These are phyloP conservation scores for Betula pendula DNA, from an alignment of 306 rosid species.

Conservation along the genomic window DNA sequence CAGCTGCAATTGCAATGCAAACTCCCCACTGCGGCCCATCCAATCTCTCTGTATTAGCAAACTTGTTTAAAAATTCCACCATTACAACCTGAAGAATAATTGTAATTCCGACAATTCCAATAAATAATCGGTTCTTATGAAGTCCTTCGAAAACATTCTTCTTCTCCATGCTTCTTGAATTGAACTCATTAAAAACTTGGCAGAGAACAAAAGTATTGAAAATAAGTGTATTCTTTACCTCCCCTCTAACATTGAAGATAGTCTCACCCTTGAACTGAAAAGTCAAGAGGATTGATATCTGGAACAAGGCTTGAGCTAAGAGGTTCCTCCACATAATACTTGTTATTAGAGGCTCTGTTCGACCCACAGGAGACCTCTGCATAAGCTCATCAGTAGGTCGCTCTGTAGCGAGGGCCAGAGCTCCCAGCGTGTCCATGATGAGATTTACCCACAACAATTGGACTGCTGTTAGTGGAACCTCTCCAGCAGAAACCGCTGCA, in stretches of 20 bases:
- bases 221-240: conserved; percentile 72
- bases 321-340: conserved; percentile 92
- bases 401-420: conserved; percentile 89
- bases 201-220: conserved; percentile 82
- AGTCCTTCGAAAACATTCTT: conserved; percentile 70
- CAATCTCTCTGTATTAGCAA: conserved; percentile 71
- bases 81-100: conserved; percentile 72
- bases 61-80: conserved; percentile 83
- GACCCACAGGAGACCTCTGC: conserved; percentile 72
- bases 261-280: conserved; percentile 71
- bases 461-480: conserved; percentile 84
- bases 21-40: conserved; percentile 63
- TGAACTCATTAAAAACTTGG: conserved; percentile 90
- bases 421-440: conserved; percentile 89
- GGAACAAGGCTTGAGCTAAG: conserved; percentile 69
- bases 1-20: conserved; percentile 56
- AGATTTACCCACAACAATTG: conserved; percentile 88
- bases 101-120: conserved; percentile 73
- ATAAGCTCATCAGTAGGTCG: conserved; percentile 76
- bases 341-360: conserved; percentile 80
- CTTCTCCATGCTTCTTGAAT: conserved; percentile 81
- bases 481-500: conserved; percentile 87
- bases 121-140: conserved; percentile 56
- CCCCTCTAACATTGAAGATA: conserved; percentile 47
- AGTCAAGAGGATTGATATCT: conserved; percentile 59